Percentiles rank a stretch among this genome's conserved stretches.
phyloP scores from a whole-genome alignment of 2,329 filamentous ascomycete species.

The Periconia sp. region DNA sequence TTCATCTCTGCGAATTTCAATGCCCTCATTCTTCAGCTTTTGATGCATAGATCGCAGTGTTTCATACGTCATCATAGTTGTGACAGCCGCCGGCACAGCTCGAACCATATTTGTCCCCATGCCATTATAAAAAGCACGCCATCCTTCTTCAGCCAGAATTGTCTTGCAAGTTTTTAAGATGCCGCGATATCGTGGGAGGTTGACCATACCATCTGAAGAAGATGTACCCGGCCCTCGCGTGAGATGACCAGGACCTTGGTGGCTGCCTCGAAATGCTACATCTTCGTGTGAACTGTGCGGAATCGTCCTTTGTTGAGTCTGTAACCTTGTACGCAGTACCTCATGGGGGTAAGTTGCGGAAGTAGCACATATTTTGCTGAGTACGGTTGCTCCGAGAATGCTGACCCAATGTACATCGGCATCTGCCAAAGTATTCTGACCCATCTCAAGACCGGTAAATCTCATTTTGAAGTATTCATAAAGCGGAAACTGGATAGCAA shows the following conservation, averaged over 20 bases:
- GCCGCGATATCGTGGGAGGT: conserved; percentile 67
- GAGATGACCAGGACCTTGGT: conserved; percentile 42
- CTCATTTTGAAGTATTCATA: conserved; percentile 91
- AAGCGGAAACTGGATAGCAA: conserved; percentile 94
- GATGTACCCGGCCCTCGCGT: conserved; percentile 48
- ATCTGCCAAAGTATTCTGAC: conserved; percentile 60
- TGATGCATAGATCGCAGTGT: conserved; percentile 61
- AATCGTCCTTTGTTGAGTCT: conserved; percentile 81
- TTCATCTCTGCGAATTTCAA: not conserved
- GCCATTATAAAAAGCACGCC: conserved; percentile 94
- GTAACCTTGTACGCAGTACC: conserved; percentile 87
- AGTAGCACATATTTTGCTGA: conserved; percentile 93
- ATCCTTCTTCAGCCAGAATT: conserved; percentile 88
- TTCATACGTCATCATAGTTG: conserved; percentile 97
- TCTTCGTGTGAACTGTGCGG: conserved; percentile 51
- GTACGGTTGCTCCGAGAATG: conserved; percentile 82
- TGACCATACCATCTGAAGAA: conserved; percentile 61
- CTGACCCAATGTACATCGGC: conserved; percentile 76
- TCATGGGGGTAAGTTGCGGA: conserved; percentile 97
- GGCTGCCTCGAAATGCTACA: conserved; percentile 49
- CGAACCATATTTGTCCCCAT: conserved; percentile 98
- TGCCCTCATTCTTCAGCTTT: conserved; percentile 56
- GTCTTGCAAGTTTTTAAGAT: conserved; percentile 79
- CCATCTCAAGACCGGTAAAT: conserved; percentile 90
- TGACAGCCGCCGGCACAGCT: conserved; percentile 91